A percentile compares a stretch with the other conserved stretches of the same genome.
phyloP scores from a whole-genome alignment of 2,329 filamentous ascomycete genomes.

The Stenocarpella maydis region DNA sequence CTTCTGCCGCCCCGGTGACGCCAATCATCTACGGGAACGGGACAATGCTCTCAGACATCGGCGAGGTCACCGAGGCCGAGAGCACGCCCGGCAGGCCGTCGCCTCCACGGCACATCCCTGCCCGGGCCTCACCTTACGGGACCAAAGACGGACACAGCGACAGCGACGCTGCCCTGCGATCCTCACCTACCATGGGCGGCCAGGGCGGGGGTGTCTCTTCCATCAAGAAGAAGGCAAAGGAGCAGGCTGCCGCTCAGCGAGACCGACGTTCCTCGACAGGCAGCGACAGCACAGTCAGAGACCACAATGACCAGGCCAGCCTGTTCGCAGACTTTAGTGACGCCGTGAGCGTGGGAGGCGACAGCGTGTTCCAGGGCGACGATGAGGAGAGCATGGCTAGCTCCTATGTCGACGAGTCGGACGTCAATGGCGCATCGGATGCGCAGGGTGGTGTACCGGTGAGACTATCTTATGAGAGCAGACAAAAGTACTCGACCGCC shows the following conservation, averaged over 20 bases:
- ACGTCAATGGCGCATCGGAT: slow-evolving; percentile 26
- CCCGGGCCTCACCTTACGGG: slow-evolving; percentile 39
- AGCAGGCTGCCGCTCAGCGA: slow-evolving; percentile 47
- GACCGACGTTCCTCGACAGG: slow-evolving; percentile 65
- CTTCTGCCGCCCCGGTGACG: slow-evolving; percentile 61
- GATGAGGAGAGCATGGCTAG: slow-evolving; percentile 72
- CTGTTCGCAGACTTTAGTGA: slow-evolving; percentile 70
- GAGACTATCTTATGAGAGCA: slow-evolving; percentile 46
- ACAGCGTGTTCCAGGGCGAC: slow-evolving; percentile 72
- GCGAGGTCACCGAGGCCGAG: slow-evolving; percentile 36
- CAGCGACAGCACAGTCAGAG: slow-evolving; percentile 68
- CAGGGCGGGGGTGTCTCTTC: slow-evolving; percentile 44
- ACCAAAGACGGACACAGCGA: slow-evolving; percentile 42
- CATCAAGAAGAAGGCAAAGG: slow-evolving; percentile 56
- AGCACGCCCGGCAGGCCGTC: slow-evolving; percentile 47
- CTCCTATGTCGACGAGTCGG: slow-evolving; percentile 58
- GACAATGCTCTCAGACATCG: slow-evolving; percentile 65
- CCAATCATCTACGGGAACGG: slow-evolving; percentile 75
- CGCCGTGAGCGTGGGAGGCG: slow-evolving; percentile 63
- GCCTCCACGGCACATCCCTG: slow-evolving; percentile 41
- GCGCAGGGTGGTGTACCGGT: background rate
- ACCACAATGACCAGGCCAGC: slow-evolving; percentile 50
- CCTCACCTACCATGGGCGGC: slow-evolving; percentile 57
- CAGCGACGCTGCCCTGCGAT: slow-evolving; percentile 48
- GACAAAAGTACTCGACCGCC: slow-evolving; percentile 74